Base-by-base conservation (phyloP, 2,329 filamentous ascomycete genomes). In the Monosporascus ibericus region DNA sequence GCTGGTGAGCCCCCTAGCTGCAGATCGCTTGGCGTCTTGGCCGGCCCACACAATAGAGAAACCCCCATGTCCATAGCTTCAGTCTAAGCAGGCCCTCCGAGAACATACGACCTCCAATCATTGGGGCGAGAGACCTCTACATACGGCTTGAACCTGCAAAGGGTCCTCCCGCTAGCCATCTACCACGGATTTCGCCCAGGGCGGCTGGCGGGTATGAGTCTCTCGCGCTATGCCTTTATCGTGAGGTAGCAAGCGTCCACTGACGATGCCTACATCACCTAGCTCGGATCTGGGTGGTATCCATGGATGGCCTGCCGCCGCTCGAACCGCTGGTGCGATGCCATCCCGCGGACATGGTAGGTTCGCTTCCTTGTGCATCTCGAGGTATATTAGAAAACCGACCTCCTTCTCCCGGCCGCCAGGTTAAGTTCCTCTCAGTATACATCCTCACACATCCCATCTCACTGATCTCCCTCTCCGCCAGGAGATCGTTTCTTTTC, bases 11-110 rank as follows among this genome's bases (percentile, higher is more conserved):
- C 46, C 46, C 55, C 60, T 60, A 59, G 63, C 62, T 63, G 63
- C 64, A 63, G 65, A 68, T 66, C 64, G 53, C 60, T 63, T 64
- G 56, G 61, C 61, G 56, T 48, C 54, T 48, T 57, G 15, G n/a
- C 40, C 14, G 52, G 53, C 30, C 47, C 20, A 9, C 27, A 40
- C 50, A 51, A 51, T 52, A 51, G 49, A n/a, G n/a, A n/a, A 53
- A 51, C 15, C 39, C 48, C 37, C 55, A 48, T 34, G 30, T 14
- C 30, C 11, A 22, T 9, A 34, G 4, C 30, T 34, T 34, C 30
- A 5, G 30, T 34, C 30, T 34, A 34, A 14, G 30, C 30, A 34
- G 30, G 9, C 9, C 9, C 11, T 34, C 30, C 3, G 9, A 34
- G 9, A 34, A 34, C 27, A 34, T 1, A 34, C 9, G 11, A 34